Evolutionary conservation across 108 stramenopile species (phyloP), one percentile per base, ranked within the genome.

Genomic region (Craspedostauros australis): DNA sequence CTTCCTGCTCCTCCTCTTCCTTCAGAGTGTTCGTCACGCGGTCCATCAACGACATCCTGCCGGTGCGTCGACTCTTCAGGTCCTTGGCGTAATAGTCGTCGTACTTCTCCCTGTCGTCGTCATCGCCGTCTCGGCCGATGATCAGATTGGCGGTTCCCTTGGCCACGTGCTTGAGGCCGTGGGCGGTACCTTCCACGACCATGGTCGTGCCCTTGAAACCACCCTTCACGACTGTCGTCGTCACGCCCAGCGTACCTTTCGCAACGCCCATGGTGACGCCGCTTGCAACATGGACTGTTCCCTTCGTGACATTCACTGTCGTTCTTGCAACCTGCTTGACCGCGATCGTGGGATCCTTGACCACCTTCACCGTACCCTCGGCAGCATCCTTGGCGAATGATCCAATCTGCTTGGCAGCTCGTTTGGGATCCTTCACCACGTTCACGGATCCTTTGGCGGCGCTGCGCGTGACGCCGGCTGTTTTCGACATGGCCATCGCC

Each of bases 321-420:
- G 27, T 14, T n/a, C n/a, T n/a, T n/a, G n/a, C n/a, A n/a, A n/a
- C n/a, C 15, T 31, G 26, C 28, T 60, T 60, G 24, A 48, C 59
- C 18, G 59, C 59, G 27, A 60, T 29, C 16, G 41, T 43, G 48
- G 59, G 59, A 49, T 60, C 27, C 59, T 50, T 12, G 1, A 49
- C 33, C 59, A 60, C 50, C 9, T 49, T 48, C 16, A n/a, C 47
- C 4, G 59, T 49, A 40, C 50, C 59, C 23, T 60, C 50, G 9
- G 48, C 59, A 49, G 50, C 59, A 60, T 49, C 59, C 31, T 60
- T 60, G 24, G 59, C 59, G 28, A 60, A 48, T 1, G 9, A 38
- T 24, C 59, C 59, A 2, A 60, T 48, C 28, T 49, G 48, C 19
- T 53, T 45, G 4, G 42, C 51, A 14, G 50, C 62, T 16, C 41